phyloP scores from a whole-genome alignment of 2,329 filamentous ascomycete species.

The Ophiostoma quercus region DNA sequence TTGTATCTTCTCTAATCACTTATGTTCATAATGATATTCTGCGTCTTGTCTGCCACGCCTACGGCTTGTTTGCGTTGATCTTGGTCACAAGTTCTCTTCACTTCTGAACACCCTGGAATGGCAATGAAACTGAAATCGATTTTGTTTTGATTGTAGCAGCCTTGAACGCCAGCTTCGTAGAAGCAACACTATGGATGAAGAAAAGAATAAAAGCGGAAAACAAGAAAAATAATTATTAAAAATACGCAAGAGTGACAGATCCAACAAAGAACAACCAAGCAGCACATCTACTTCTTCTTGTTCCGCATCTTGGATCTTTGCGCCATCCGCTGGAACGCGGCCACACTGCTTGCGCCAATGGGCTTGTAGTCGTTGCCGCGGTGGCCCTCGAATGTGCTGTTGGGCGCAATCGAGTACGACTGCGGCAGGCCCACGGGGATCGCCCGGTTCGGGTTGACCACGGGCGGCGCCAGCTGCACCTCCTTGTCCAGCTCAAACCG shows the following conservation, averaged over 20 bases:
- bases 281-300: conserved; percentile 27
- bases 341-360: conserved; percentile 58
- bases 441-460: conserved; percentile 50
- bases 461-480: conserved; percentile 53
- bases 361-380: conserved; percentile 51
- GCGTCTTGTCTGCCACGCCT: not conserved
- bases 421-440: conserved; percentile 50
- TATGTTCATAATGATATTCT: too few species aligned
- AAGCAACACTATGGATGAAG: not conserved
- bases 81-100: too few species aligned
- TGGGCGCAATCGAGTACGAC: conserved; percentile 56
- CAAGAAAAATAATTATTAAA: not conserved
- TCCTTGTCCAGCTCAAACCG: conserved; percentile 50
- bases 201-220: not conserved
- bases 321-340: conserved; percentile 62
- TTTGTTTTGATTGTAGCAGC: conserved; percentile 2
- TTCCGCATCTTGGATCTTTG: conserved; percentile 49
- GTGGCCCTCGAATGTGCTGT: conserved; percentile 54
- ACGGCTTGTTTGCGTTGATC: not conserved
- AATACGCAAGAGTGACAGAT: not conserved
- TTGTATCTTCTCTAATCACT: too few species aligned
- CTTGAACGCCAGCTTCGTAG: not conserved
- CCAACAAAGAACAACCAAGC: not conserved
- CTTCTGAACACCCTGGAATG: not conserved
- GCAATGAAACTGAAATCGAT: not conserved